phyloP scores from a whole-genome alignment of 352 stramenopile species.

The Globisporangium canariense region DNA sequence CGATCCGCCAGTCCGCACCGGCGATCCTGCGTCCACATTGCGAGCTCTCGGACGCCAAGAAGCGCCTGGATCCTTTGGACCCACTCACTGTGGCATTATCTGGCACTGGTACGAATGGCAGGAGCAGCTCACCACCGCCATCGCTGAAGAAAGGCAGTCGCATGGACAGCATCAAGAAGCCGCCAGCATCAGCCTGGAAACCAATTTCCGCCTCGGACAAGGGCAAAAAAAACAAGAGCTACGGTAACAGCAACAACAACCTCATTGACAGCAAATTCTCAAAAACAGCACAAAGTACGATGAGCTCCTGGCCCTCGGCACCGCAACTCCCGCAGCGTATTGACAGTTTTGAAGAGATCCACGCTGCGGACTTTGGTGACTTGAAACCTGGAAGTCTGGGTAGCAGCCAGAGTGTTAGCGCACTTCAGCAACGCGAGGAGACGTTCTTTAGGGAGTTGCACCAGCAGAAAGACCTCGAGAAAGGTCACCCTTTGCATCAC shows the following conservation, averaged over 20 bases:
- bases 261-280: neutral
- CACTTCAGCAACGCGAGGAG: conserved; percentile 43
- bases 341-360: conserved; percentile 44
- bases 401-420: neutral
- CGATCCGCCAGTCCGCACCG: conserved; percentile 50
- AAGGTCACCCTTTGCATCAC: conserved; percentile 61
- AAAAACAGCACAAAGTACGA: conserved; percentile 21
- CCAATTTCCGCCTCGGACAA: conserved; percentile 28
- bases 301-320: conserved; percentile 36
- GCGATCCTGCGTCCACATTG: conserved; percentile 61
- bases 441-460: conserved; percentile 71
- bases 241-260: conserved; percentile 14
- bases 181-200: conserved; percentile 54
- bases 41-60: conserved; percentile 45
- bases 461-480: conserved; percentile 43
- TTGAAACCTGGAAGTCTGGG: conserved; percentile 5
- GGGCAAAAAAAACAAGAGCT: conserved; percentile 14
- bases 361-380: conserved; percentile 23
- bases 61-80: conserved; percentile 40
- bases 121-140: neutral
- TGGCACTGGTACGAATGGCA: conserved; percentile 4
- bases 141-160: conserved; percentile 11
- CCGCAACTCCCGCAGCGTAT: conserved; percentile 60
- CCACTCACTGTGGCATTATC: conserved; percentile 18
- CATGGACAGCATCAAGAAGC: conserved; percentile 27